Evolutionary conservation across 1,284 basidiomycete genomes (phyloP), one percentile per base, ranked within the genome.

Genomic region (Cryptococcus maquisensis): DNA sequence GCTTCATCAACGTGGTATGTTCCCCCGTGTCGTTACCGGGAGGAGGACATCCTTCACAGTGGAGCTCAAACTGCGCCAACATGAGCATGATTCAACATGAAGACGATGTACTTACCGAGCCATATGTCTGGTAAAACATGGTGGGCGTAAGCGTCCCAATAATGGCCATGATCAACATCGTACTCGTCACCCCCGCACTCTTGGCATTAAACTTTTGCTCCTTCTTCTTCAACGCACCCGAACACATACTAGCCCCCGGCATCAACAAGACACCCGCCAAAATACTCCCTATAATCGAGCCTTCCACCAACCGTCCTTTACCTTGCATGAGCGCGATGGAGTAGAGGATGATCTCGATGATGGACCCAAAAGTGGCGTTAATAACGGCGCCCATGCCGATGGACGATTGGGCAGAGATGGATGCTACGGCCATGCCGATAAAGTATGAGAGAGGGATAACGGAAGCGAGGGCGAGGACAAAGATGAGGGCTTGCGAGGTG

Each of bases 331-430:
- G 79, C 15, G 92, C 92, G 62, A 98, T 90, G 36, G 79, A 79
- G 72, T 99, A 99, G 1, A 99, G 82, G 63, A 99, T 83, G 66
- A 99, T 90, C 76, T 99, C 96, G 73, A 99, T 94, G 70, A 98
- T 87, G 10, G 91, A 95, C 73, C 96, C 96, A 67, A 99, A 99
- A 0, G 93, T 96, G 0, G 96, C 96, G 75, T 99, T 99, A 80
- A 99, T 98, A 64, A 98, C 95, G 0, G 96, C 96, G 59, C 96
- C 96, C 93, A 98, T 98, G 13, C 96, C 96, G 61, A 99, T 99
- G 15, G 88, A 93, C 0, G 90, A 95, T 73, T 98, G 96, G 0
- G 96, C 95, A 21, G 90, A 93, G 71, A 99, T 98, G 48, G 90
- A 94, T 0, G 96, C 96, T 53, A 99, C 96, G 2, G 96, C 96